A percentile compares a stretch with the other conserved stretches of the same genome.
Conservation (phyloP, 2,329 filamentous ascomycete genomes). For the Fusarium sp. region DNA sequence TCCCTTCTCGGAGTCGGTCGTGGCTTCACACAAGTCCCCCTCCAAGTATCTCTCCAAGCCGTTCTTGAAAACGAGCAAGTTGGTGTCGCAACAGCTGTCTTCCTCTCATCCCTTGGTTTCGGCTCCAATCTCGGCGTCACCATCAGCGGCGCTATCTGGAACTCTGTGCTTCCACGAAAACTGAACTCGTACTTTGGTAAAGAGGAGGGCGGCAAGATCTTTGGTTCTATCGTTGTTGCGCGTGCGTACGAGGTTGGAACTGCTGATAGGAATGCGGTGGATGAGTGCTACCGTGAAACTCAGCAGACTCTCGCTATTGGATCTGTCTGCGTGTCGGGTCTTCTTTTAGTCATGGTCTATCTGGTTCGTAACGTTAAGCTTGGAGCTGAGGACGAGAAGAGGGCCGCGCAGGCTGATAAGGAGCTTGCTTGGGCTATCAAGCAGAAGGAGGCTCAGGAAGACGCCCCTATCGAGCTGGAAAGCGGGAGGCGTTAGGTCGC, state of each 20-base stretch:
- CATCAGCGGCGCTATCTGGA: constrained; percentile 31
- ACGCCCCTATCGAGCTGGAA: not conserved
- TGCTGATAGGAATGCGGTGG: constrained; percentile 2
- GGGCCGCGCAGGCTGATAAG: constrained; percentile 21
- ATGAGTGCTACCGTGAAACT: constrained; percentile 22
- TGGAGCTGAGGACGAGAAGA: constrained; percentile 21
- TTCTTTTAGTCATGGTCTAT: constrained; percentile 8
- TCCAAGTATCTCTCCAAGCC: constrained; percentile 16
- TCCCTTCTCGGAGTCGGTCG: constrained; percentile 26
- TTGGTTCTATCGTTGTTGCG: constrained; percentile 24
- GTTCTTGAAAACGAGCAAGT: constrained; percentile 25
- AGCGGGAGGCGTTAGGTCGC: not conserved
- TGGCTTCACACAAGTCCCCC: constrained; percentile 13
- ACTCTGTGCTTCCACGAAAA: constrained; percentile 21
- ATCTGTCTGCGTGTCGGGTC: constrained; percentile 10
- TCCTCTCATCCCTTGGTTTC: constrained; percentile 20
- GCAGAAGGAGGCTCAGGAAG: constrained; percentile 2
- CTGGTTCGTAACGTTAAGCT: constrained; percentile 17
- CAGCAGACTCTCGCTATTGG: constrained; percentile 29
- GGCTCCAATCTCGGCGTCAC: constrained; percentile 29
- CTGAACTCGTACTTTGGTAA: constrained; percentile 11
- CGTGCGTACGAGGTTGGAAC: constrained; percentile 9
- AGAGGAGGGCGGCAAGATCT: constrained; percentile 13
- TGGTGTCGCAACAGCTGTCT: constrained; percentile 24
- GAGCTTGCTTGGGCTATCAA: constrained; percentile 31